phyloP scores from a whole-genome alignment of 805 yeast genomes.

The Lipomyces starkeyi region DNA sequence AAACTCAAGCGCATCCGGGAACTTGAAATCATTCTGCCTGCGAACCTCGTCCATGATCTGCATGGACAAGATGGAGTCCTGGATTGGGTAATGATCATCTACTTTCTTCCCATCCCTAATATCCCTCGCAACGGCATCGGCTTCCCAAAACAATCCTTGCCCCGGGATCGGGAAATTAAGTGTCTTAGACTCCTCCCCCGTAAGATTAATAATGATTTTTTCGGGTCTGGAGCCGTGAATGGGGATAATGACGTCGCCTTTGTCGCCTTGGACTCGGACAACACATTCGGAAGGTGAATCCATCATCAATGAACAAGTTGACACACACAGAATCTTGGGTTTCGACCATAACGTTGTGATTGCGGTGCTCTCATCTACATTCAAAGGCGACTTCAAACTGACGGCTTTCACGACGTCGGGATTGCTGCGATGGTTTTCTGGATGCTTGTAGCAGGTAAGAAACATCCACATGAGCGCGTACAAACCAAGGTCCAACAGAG shows the following conservation, averaged over 20 bases:
- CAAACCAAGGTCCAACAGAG: conserved; percentile 61
- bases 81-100: conserved; percentile 50
- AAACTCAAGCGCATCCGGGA: conserved; percentile 43
- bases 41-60: conserved; percentile 56
- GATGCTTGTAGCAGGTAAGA: conserved; percentile 31
- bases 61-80: conserved; percentile 57
- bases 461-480: conserved; percentile 54
- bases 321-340: conserved; percentile 18
- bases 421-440: conserved; percentile 12
- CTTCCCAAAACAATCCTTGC: conserved; percentile 62
- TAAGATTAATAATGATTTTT: conserved; percentile 13
- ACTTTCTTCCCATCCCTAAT: conserved; percentile 50
- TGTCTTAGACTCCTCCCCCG: not conserved
- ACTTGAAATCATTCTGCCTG: conserved; percentile 52
- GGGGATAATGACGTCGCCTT: conserved; percentile 26
- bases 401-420: conserved; percentile 21
- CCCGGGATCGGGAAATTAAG: conserved; percentile 35
- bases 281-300: conserved; percentile 25
- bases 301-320: conserved; percentile 21
- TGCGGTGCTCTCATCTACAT: conserved; percentile 23
- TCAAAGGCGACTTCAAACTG: not conserved
- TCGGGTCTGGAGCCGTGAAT: conserved; percentile 30
- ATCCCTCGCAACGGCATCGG: conserved; percentile 58
- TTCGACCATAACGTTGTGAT: conserved; percentile 24
- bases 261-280: conserved; percentile 27